Evolutionary conservation across 2,329 filamentous ascomycete genomes (phyloP).

Genomic region (Trichoderma harzianum): DNA sequence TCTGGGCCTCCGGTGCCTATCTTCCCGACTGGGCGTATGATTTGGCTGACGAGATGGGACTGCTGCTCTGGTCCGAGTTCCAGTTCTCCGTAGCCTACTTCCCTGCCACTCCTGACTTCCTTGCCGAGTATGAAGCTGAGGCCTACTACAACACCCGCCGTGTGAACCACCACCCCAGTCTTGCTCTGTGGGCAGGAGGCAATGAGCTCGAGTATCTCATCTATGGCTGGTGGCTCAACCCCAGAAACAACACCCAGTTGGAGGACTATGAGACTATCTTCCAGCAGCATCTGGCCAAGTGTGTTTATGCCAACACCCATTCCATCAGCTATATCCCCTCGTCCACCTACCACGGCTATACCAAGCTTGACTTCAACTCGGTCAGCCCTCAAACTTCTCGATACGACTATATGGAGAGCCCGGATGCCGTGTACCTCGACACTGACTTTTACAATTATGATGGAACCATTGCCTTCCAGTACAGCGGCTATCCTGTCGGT

Average conservation of each 20-base stretch:
- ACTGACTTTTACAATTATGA: slow-evolving; percentile 61
- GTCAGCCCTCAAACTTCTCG: slow-evolving; percentile 52
- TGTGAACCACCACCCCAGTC: slow-evolving; percentile 57
- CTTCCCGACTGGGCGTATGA: slow-evolving; percentile 61
- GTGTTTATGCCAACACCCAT: slow-evolving; percentile 56
- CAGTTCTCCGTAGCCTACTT: slow-evolving; percentile 61
- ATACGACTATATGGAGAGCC: slow-evolving; percentile 52
- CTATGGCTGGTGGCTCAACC: slow-evolving; percentile 33
- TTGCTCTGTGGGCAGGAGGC: slow-evolving; percentile 52
- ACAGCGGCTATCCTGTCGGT: slow-evolving; percentile 52
- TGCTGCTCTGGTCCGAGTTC: slow-evolving; percentile 62
- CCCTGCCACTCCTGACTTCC: slow-evolving; percentile 49
- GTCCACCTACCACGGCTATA: slow-evolving; percentile 57
- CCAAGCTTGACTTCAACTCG: slow-evolving; percentile 49
- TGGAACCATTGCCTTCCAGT: slow-evolving; percentile 49
- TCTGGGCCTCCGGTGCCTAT: slow-evolving; percentile 60
- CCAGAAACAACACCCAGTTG: slow-evolving; percentile 39
- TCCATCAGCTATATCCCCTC: slow-evolving; percentile 61
- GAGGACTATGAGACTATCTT: slow-evolving; percentile 57
- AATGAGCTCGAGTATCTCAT: slow-evolving; percentile 60
- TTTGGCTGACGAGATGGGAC: slow-evolving; percentile 57
- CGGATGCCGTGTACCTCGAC: slow-evolving; percentile 54
- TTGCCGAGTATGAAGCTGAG: slow-evolving; percentile 53
- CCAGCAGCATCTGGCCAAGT: slow-evolving; percentile 50
- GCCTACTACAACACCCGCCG: slow-evolving; percentile 58